phyloP scores from a whole-genome alignment of 352 stramenopile genomes.

The Thalassiosira ordinaria region DNA sequence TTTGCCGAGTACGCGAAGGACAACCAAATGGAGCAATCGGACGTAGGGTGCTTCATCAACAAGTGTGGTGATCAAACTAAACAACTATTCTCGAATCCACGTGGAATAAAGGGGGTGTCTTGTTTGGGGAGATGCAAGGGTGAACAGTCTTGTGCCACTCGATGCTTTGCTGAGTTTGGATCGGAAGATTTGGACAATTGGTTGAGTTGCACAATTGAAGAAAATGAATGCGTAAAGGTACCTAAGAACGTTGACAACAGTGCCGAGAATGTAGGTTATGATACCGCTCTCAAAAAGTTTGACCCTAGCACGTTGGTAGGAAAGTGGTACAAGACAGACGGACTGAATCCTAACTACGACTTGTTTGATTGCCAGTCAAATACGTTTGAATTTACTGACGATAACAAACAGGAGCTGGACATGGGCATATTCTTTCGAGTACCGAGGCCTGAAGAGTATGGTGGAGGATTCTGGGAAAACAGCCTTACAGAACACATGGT shows the following conservation, averaged over 20 bases:
- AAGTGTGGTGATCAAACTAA: conserved; percentile 82
- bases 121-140: conserved; percentile 83
- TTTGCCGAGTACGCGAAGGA: conserved; percentile 85
- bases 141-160: conserved; percentile 81
- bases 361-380: conserved; percentile 85
- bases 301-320: conserved; percentile 71
- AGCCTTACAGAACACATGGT: conserved; percentile 80
- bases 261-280: conserved; percentile 76
- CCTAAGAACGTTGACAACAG: conserved; percentile 81
- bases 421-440: conserved; percentile 84
- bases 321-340: conserved; percentile 84
- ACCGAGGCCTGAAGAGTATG: conserved; percentile 63
- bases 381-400: conserved; percentile 66
- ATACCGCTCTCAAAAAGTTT: conserved; percentile 67
- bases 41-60: conserved; percentile 82
- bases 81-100: conserved; percentile 76
- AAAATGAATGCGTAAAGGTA: conserved; percentile 85
- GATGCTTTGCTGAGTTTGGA: conserved; percentile 85
- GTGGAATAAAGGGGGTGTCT: conserved; percentile 80
- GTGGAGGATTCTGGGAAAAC: conserved; percentile 83
- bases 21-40: conserved; percentile 82
- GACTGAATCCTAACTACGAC: conserved; percentile 85
- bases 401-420: conserved; percentile 65
- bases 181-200: conserved; percentile 79
- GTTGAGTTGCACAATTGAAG: conserved; percentile 85